Percentiles rank a stretch among this genome's conserved stretches.
Conservation (phyloP, 257 asterid genomes). For the Ajuga chamaepitys region DNA sequence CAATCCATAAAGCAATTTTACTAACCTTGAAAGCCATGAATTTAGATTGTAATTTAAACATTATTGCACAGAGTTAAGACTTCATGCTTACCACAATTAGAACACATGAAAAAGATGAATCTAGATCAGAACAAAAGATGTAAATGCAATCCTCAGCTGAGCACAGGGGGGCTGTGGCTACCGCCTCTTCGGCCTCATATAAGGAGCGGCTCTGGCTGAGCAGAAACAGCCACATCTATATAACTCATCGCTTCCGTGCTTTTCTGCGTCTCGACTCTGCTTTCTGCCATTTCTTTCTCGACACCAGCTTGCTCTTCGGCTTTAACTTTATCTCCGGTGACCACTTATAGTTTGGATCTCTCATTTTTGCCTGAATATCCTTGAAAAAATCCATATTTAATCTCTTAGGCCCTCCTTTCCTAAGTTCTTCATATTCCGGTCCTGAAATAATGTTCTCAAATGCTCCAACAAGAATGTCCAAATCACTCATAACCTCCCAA, state of each 20-base stretch:
- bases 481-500: constrained; percentile 96
- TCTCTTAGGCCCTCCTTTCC: constrained; percentile 83
- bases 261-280: constrained; percentile 76
- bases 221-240: too few species aligned
- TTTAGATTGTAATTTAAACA: too few species aligned
- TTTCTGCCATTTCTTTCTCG: constrained; percentile 79
- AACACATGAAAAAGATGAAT: too few species aligned
- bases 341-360: constrained; percentile 84
- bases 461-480: constrained; percentile 81
- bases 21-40: too few species aligned
- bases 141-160: too few species aligned
- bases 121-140: too few species aligned
- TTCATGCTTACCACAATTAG: too few species aligned
- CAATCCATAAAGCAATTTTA: too few species aligned
- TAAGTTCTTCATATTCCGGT: constrained; percentile 84
- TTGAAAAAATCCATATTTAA: constrained; percentile 76
- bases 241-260: constrained; percentile 50
- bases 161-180: too few species aligned
- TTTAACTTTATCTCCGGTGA: constrained; percentile 79
- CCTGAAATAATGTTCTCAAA: constrained; percentile 88
- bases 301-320: constrained; percentile 78
- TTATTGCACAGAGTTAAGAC: too few species aligned
- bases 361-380: constrained; percentile 88
- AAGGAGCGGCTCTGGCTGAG: too few species aligned
- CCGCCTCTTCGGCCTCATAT: too few species aligned